Evolutionary conservation across 768 basidiomycete genomes (phyloP).

Genomic region (Dioszegia crocea): DNA sequence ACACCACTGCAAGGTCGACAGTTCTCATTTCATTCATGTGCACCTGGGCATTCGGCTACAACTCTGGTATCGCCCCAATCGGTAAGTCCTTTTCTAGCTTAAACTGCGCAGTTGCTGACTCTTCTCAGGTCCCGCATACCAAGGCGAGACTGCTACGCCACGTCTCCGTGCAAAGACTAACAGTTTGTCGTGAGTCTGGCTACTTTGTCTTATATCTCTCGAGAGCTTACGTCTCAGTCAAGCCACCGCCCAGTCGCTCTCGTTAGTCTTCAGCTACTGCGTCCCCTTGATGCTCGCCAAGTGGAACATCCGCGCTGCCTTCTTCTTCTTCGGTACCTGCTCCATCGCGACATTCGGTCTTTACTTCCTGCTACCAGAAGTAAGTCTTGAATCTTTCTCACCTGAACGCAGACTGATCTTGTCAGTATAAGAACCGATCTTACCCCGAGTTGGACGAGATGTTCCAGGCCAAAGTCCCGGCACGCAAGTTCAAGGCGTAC

Average conservation of each 20-base stretch:
- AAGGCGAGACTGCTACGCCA: conserved; percentile 16
- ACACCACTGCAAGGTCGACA: background rate
- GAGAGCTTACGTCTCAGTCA: background rate
- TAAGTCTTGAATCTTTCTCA: background rate
- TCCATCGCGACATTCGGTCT: conserved; percentile 1
- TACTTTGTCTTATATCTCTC: background rate
- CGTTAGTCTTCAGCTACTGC: conserved; percentile 17
- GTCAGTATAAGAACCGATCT: conserved; percentile 10
- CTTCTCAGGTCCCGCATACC: conserved; percentile 13
- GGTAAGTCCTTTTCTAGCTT: background rate
- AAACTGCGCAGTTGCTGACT: background rate
- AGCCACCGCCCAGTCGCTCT: conserved; percentile 1
- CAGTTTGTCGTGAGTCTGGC: conserved; percentile 10
- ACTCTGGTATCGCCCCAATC: conserved; percentile 8
- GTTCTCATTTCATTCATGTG: conserved; percentile 9
- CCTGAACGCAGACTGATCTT: background rate
- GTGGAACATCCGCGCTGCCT: conserved; percentile 21
- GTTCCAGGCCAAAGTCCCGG: conserved; percentile 31
- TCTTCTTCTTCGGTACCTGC: conserved; percentile 12
- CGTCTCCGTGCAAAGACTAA: conserved; percentile 29
- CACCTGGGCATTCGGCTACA: conserved; percentile 10
- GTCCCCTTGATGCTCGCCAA: conserved; percentile 24
- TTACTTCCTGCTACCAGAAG: conserved; percentile 18
- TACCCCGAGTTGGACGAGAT: conserved; percentile 37
- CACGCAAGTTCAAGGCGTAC: conserved; percentile 26